Evolutionary conservation across 192 early-diverging fungal genomes (phyloP).

Genomic region (Dispira simplex): DNA sequence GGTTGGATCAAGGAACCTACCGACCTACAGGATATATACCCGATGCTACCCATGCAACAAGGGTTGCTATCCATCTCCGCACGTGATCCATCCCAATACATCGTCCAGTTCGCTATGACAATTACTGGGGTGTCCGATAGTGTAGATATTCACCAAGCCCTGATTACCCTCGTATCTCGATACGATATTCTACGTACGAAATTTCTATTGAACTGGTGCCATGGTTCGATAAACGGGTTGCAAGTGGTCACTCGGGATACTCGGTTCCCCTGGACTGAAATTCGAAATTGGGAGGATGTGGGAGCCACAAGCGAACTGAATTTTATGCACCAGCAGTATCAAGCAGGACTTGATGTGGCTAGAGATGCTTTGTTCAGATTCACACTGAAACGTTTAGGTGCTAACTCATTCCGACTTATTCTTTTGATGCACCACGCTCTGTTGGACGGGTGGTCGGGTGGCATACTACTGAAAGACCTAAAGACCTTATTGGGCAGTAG

Average conservation of each 20-base stretch:
- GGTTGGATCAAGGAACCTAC: not conserved
- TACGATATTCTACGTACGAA: not conserved
- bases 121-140: not conserved
- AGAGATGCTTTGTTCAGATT: too few relatives aligned
- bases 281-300: not conserved
- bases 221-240: not conserved
- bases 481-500: not conserved
- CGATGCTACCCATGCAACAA: too few relatives aligned
- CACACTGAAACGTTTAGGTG: not conserved
- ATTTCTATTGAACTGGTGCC: not conserved
- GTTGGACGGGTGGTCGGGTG: slow-evolving; percentile 6
- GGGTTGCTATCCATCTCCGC: too few relatives aligned
- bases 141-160: not conserved
- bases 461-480: not conserved
- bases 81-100: too few relatives aligned
- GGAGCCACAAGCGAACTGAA: not conserved
- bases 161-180: not conserved
- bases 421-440: too few relatives aligned
- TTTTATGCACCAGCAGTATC: too few relatives aligned
- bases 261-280: too few relatives aligned
- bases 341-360: too few relatives aligned
- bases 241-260: too few relatives aligned
- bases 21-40: not conserved
- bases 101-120: too few relatives aligned
- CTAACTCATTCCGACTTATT: not conserved